phyloP scores from a whole-genome alignment of 805 yeast genomes.

The Ogataea henricii region DNA sequence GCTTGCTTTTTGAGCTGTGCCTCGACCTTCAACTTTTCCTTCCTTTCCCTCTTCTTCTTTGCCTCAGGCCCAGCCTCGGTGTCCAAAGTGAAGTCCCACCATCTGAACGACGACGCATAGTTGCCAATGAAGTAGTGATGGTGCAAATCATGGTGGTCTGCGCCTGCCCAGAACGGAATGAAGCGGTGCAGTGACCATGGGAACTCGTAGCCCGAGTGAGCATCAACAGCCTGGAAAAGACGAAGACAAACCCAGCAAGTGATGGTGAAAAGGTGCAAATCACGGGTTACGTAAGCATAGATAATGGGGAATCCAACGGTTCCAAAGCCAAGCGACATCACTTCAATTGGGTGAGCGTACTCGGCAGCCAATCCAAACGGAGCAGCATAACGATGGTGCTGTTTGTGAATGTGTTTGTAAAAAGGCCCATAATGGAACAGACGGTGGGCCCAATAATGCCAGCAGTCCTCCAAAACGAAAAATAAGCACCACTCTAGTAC shows the following conservation, averaged over 20 bases:
- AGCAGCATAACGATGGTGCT: conserved; percentile 62
- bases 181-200: conserved; percentile 60
- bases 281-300: conserved; percentile 49
- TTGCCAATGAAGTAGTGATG: conserved; percentile 62
- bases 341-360: conserved; percentile 62
- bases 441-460: conserved; percentile 65
- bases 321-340: conserved; percentile 57
- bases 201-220: conserved; percentile 64
- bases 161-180: conserved; percentile 68
- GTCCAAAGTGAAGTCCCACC: conserved; percentile 55
- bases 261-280: conserved; percentile 56
- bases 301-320: conserved; percentile 61
- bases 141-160: conserved; percentile 62
- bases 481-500: conserved; percentile 47
- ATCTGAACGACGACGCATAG: conserved; percentile 58
- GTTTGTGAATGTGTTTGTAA: conserved; percentile 59
- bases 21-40: conserved; percentile 45
- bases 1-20: conserved; percentile 22
- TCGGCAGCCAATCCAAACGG: conserved; percentile 65
- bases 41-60: conserved; percentile 47
- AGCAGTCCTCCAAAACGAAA: conserved; percentile 55
- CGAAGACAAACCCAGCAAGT: conserved; percentile 54
- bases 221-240: conserved; percentile 59
- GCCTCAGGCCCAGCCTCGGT: conserved; percentile 61
- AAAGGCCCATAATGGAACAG: conserved; percentile 57